phyloP scores from a whole-genome alignment of 2,329 filamentous ascomycete genomes.

The Hypocrella siamensis region DNA sequence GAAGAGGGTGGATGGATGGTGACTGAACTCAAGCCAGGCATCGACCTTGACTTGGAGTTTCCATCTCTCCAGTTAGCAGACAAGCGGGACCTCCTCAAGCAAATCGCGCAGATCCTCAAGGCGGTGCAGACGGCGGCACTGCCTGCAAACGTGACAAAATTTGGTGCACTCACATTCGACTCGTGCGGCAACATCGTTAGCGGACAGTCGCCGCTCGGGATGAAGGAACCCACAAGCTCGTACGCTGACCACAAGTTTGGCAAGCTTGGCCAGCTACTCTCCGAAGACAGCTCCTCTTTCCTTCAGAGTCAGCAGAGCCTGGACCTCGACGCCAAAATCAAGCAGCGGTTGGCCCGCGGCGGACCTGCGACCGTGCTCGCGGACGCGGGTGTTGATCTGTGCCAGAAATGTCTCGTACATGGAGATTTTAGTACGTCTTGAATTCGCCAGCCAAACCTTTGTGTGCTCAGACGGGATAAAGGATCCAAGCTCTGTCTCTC shows the following conservation, averaged over 20 bases:
- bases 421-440: constrained; percentile 14
- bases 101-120: constrained; percentile 9
- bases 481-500: too few relatives aligned
- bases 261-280: constrained; percentile 4
- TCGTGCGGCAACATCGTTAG: constrained; percentile 5
- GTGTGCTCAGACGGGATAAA: too few relatives aligned
- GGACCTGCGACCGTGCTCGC: constrained; percentile 5
- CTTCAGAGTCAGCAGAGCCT: constrained; percentile 9
- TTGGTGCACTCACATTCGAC: constrained; percentile 10
- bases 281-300: constrained; percentile 3
- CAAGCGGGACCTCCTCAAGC: constrained; percentile 5
- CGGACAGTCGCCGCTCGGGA: constrained; percentile 5
- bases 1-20: constrained; percentile 10
- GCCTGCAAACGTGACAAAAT: constrained; percentile 4
- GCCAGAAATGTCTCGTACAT: constrained; percentile 8
- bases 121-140: constrained; percentile 7
- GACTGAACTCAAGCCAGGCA: constrained; percentile 10
- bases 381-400: constrained; percentile 6
- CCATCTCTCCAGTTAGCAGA: constrained; percentile 2
- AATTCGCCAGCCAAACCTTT: too few relatives aligned
- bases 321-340: constrained; percentile 5
- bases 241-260: constrained; percentile 7
- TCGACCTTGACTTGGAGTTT: constrained; percentile 8
- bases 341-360: constrained; percentile 4
- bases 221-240: constrained; percentile 6